Evolutionary conservation across 75 land plant species (phyloP).

Genomic region (Cryptomeria japonica): DNA sequence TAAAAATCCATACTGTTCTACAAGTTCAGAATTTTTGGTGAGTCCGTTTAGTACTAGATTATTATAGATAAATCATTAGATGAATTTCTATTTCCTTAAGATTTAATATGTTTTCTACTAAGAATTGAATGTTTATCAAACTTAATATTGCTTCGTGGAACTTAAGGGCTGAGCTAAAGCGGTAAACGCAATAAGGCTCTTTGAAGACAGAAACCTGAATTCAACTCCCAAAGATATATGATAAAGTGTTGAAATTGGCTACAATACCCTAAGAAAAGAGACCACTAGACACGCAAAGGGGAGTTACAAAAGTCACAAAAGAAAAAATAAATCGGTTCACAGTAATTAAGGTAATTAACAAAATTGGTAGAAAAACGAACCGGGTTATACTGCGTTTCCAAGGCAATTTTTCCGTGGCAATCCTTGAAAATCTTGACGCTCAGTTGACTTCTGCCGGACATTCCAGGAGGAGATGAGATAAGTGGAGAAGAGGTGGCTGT

Average conservation of each 20-base stretch:
- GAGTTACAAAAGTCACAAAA: neutral
- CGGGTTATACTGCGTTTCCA: constrained; percentile 6
- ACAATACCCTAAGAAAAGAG: neutral
- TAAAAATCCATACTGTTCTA: neutral
- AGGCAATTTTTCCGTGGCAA: constrained; percentile 1
- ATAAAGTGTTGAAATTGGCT: neutral
- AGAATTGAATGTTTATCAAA: too few relatives aligned
- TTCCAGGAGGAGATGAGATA: neutral
- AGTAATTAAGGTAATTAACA: neutral
- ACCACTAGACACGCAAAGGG: neutral
- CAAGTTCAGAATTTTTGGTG: neutral
- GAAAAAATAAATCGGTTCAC: neutral
- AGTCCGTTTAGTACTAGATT: neutral
- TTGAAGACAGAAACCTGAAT: neutral
- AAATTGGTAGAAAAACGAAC: neutral
- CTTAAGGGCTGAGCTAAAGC: too few relatives aligned
- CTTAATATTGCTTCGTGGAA: too few relatives aligned
- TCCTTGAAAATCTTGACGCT: constrained; percentile 12
- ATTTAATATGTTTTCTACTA: too few relatives aligned
- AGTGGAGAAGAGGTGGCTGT: constrained; percentile 15
- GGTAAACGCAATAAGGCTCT: too few relatives aligned
- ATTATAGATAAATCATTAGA: neutral
- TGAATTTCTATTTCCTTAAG: neutral
- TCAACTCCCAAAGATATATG: neutral
- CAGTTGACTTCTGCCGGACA: neutral